phyloP scores from a whole-genome alignment of 768 basidiomycete genomes.

The Hemileccinum rubropunctum region DNA sequence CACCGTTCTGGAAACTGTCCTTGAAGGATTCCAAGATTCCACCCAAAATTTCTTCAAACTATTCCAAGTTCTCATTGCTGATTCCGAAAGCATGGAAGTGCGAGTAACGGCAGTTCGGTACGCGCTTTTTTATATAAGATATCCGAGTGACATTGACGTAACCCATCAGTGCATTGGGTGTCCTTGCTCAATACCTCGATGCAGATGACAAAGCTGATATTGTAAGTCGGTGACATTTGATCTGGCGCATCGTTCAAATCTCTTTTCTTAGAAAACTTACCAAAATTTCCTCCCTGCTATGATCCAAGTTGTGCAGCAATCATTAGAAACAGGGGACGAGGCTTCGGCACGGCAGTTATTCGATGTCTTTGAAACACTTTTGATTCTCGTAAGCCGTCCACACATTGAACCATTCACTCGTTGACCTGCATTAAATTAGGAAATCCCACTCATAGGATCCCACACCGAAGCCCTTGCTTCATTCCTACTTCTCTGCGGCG shows the following conservation, averaged over 20 bases:
- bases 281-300: slow-evolving; percentile 84
- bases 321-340: slow-evolving; percentile 77
- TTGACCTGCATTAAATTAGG: slow-evolving; percentile 43
- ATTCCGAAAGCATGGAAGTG: slow-evolving; percentile 87
- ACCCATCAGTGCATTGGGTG: slow-evolving; percentile 69
- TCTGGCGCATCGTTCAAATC: slow-evolving; percentile 1
- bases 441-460: slow-evolving; percentile 89
- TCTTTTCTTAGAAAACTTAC: slow-evolving; percentile 64
- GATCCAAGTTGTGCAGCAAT: slow-evolving; percentile 84
- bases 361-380: slow-evolving; percentile 92
- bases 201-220: slow-evolving; percentile 83
- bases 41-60: slow-evolving; percentile 74
- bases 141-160: slow-evolving; percentile 3
- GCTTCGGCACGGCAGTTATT: slow-evolving; percentile 83
- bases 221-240: slow-evolving; percentile 43
- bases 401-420: neutral
- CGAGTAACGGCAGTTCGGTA: slow-evolving; percentile 86
- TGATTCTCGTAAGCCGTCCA: slow-evolving; percentile 69
- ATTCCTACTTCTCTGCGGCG: slow-evolving; percentile 84
- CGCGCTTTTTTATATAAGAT: slow-evolving; percentile 8
- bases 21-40: slow-evolving; percentile 83
- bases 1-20: slow-evolving; percentile 88
- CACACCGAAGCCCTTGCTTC: slow-evolving; percentile 84
- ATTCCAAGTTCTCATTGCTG: slow-evolving; percentile 67
- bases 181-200: slow-evolving; percentile 91